phyloP scores from a whole-genome alignment of 2,329 filamentous ascomycete genomes.

The Tolypocladium ophioglossoides region DNA sequence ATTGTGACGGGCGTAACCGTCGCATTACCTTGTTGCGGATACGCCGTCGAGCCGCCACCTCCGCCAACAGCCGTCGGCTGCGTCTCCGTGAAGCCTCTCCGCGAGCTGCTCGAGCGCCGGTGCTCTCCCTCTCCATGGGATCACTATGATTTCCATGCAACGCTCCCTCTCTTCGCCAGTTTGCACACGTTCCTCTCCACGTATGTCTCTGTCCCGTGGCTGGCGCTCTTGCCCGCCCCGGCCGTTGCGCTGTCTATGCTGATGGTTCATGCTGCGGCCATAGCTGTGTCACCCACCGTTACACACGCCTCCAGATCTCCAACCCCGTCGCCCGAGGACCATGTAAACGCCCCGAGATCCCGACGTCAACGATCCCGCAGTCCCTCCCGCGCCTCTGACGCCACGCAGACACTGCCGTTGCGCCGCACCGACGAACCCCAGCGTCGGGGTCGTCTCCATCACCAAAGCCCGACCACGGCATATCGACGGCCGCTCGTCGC shows the following conservation, averaged over 20 bases:
- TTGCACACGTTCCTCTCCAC: conserved; percentile 43
- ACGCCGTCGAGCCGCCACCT: not conserved
- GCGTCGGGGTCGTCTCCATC: conserved; percentile 25
- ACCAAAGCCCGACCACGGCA: conserved; percentile 25
- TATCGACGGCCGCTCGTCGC: conserved; percentile 39
- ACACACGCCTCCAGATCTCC: conserved; percentile 37
- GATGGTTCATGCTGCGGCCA: conserved; percentile 12
- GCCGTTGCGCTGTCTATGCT: conserved; percentile 11
- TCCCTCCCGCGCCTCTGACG: conserved; percentile 38
- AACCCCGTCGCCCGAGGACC: conserved; percentile 41
- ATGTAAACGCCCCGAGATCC: conserved; percentile 37
- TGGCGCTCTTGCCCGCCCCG: not conserved
- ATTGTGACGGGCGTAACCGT: not conserved
- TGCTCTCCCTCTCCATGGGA: conserved; percentile 26
- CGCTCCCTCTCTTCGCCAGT: conserved; percentile 52
- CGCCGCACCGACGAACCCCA: conserved; percentile 35
- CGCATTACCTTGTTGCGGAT: not conserved
- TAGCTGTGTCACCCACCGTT: conserved; percentile 22
- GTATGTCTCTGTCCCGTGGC: conserved; percentile 36
- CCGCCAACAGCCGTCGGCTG: conserved; percentile 10
- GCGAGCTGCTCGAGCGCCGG: conserved; percentile 23
- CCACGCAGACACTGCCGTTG: conserved; percentile 28
- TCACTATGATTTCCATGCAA: conserved; percentile 52
- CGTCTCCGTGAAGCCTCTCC: conserved; percentile 16
- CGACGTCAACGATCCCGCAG: conserved; percentile 44